Evolutionary conservation across 768 basidiomycete species (phyloP), one percentile per base, ranked within the genome.

Genomic region (Lactarius pseudohatsudake): DNA sequence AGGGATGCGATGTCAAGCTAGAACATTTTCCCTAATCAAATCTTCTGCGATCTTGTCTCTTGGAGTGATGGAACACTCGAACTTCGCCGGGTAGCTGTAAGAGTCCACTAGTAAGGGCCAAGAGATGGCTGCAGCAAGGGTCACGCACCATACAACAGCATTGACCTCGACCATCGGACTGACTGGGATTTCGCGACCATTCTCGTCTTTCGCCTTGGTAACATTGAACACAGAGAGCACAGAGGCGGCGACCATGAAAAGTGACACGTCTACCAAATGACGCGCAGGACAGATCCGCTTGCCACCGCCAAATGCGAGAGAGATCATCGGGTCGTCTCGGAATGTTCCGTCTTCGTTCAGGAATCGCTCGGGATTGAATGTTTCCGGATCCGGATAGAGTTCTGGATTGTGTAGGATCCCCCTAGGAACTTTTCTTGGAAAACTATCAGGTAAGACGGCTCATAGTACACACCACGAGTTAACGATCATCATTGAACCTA

Each of bases 351-450:
- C 15, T 63, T 70, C 3, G 60, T 66, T 38, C 66, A 72, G 15
- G 57, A 55, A 22, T 68, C 61, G 50, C 18, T 22, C 77, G 18
- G 78, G 77, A 38, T 36, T 64, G 28, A 38, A 38, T 45, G 43
- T 45, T 45, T 45, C 43, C 20, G 43, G 43, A n/a, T 45, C 43
- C 20, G 43, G 43, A 45, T 45, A 45, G 20, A 45, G 20, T 2
- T 45, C 43, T n/a, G 20, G 43, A 8, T 45, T 45, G 20, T 45
- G 34, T n/a, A 57, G 43, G 16, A 65, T 30, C 55, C 59, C 69
- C 26, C 38, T 40, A 40, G 15, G 13, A 40, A 40, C 38, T 40
- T 40, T 6, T 40, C 38, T 40, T 6, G 38, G 38, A 16, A 40
- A 15, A 40, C 15, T 40, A 40, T 38, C 38, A 10, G 15, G 38